These are phyloP conservation scores for Coemansia sp. DNA, from an alignment of 192 early-diverging fungal species.

Conservation along the genomic window DNA sequence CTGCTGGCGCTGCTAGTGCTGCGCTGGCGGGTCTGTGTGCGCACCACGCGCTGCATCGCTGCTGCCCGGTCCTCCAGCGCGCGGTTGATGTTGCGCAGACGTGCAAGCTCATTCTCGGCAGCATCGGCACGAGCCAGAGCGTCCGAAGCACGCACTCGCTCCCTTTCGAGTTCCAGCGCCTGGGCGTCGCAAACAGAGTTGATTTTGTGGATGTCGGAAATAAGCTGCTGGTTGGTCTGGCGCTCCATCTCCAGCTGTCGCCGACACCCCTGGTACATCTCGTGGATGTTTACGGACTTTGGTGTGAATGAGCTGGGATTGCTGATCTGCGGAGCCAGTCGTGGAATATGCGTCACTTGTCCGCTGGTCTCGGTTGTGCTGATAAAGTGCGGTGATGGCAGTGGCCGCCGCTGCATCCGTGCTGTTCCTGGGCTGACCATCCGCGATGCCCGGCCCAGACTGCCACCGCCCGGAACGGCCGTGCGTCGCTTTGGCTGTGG, in stretches of 20 bases:
- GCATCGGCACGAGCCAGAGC: constrained; percentile 6
- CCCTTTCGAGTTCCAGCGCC: constrained; percentile 4
- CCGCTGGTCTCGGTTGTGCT: background rate
- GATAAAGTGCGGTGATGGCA: constrained; percentile 12
- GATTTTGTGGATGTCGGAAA: constrained; percentile 15
- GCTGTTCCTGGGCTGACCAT: constrained; percentile 3
- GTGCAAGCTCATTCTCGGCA: constrained; percentile 4
- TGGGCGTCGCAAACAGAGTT: background rate
- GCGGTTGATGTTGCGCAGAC: background rate
- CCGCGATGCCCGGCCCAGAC: background rate
- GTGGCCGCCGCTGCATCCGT: constrained; percentile 7
- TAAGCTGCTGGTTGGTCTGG: constrained; percentile 19
- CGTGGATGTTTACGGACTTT: background rate
- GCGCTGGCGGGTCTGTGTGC: constrained; percentile 1
- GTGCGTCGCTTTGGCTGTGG: background rate
- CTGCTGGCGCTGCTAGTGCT: background rate
- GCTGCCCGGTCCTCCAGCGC: constrained; percentile 12
- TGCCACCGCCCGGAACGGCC: background rate
- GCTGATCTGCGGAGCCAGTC: constrained; percentile 1
- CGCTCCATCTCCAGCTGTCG: constrained; percentile 18
- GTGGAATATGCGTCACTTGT: constrained; percentile 24
- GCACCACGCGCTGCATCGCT: constrained; percentile 8
- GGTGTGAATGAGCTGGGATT: background rate
- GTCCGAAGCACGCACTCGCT: background rate
- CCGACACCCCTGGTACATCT: constrained; percentile 1